Base-by-base conservation (phyloP, 2,329 filamentous ascomycete species). In the Cladosporium sp. region DNA sequence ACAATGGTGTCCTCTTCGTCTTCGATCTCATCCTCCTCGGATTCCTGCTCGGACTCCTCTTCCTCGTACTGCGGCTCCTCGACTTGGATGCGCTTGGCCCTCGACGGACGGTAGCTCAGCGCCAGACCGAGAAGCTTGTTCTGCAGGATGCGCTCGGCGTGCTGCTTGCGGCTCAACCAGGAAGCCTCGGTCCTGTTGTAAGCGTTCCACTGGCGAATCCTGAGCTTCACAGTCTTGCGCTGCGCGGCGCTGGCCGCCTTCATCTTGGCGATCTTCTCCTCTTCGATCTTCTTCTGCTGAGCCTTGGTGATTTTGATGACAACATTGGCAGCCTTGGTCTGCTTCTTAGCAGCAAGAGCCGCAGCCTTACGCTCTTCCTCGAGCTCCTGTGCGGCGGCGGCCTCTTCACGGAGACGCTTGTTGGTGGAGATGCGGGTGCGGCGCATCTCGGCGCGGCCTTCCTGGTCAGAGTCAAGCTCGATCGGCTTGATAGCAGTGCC, bases 401-500 rank as follows among this genome's bases (percentile, higher is more conserved):
- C 65, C 11, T 70, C 68, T 28, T 69, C 69, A 44, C 73, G 73
- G 21, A 64, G 68, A 21, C 66, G 67, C 65, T 74, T 74, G 15
- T 70, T 71, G n/a, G 67, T 72, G 4, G 68, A 65, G 26, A 74
- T 72, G 61, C 75, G 55, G 73, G 11, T 67, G 57, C 21, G 74
- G 28, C 73, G 72, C 57, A 80, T 76, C n/a, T 65, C 65, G 21
- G 72, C 73, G 47, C 80, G 79, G 6, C 75, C 73, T 1, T 74
- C 74, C 18, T 80, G 79, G 55, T 82, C 74, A 18, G 78, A 74
- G 64, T 81, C 78, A 11, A 78, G 67, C 47, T 83, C 81, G 24
- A 79, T 79, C 1, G 83, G 81, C 21, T 79, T 78, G 34, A 75
- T 75, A 2, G 82, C 83, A 8, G 74, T 81, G n/a, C 81, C 83